Base-by-base conservation (phyloP, 2,329 filamentous ascomycete genomes). In the Trichocomaceae sp. region DNA sequence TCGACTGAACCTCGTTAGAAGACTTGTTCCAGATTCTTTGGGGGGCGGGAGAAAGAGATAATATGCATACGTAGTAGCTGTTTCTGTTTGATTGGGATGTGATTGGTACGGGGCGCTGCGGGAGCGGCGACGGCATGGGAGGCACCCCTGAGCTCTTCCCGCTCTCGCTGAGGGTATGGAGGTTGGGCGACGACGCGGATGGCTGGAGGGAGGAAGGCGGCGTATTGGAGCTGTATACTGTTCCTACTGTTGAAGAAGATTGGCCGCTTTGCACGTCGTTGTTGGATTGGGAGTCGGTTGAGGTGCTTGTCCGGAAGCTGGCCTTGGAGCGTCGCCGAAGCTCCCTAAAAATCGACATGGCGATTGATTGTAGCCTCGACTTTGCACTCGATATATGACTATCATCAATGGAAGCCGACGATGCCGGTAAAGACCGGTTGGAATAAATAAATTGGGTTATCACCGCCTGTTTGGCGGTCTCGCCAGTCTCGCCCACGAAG, bases 291-390 rank as follows among this genome's bases (percentile, higher is more conserved):
- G 63, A 59, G 29, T 61, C 62, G 52, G 64, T 62, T 35, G 67
- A 64, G 33, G 64, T 79, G 41, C 81, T 80, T 47, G 83, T 84
- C 57, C 81, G 83, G 72, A 90, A 86, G 76, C 84, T 90, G 58
- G 84, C 81, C 69, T 79, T 85, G 55, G 88, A 93, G 63, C 86
- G 85, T 63, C 88, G 83, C 63, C 88, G 86, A 55, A 95, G 74
- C 66, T 86, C 84, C 71, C 83, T 88, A 64, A 93, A 79, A 66
- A 95, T 88, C 44, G 85, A 69, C 76, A 78, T 78, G 52, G 44
- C 55, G 35, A 47, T 2, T 42, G 15, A 19, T 8, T n/a, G n/a
- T n/a, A n/a, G n/a, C n/a, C n/a, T n/a, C n/a, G n/a, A n/a, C 22
- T 19, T 15, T 37, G 23, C 12, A 22, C 41, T 1, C 31, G 15